These are phyloP conservation scores for Barnettozyma californica DNA, from an alignment of 805 yeast species.

Conservation along the genomic window DNA sequence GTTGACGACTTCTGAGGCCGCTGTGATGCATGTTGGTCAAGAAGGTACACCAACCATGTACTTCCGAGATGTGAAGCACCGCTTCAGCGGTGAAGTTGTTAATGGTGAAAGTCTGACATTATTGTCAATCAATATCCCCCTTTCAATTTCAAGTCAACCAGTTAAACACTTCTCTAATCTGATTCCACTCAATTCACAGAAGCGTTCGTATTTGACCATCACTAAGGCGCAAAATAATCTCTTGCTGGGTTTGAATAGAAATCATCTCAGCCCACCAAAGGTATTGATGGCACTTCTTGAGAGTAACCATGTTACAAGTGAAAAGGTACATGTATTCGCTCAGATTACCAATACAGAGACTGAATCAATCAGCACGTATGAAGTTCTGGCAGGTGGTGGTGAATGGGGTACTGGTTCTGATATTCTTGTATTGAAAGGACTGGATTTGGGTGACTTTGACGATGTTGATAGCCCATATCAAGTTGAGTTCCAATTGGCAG, in stretches of 20 bases:
- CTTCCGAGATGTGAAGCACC: not conserved
- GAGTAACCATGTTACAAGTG: not conserved
- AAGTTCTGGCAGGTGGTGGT: constrained; percentile 13
- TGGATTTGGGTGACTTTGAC: not conserved
- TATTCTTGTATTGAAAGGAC: constrained; percentile 3
- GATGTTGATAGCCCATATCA: not conserved
- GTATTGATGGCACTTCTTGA: constrained; percentile 3
- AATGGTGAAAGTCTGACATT: not conserved
- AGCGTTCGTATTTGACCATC: not conserved
- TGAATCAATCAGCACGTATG: not conserved
- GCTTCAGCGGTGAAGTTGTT: no score
- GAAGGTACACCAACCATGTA: not conserved
- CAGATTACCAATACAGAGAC: not conserved
- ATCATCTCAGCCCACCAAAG: constrained; percentile 5
- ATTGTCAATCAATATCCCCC: constrained; percentile 1
- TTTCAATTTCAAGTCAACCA: not conserved
- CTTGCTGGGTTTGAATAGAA: not conserved
- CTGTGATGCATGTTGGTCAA: not conserved
- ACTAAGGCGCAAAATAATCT: constrained; percentile 7
- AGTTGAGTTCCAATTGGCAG: not conserved
- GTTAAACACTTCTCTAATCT: not conserved
- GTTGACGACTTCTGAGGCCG: not conserved
- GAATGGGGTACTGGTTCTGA: constrained; percentile 10
- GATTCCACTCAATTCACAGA: not conserved
- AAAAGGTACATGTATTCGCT: constrained; percentile 5